Evolutionary conservation across 306 rosid species (phyloP), one percentile per base, ranked within the genome.

Genomic region (Pterocarpus macrocarpus): DNA sequence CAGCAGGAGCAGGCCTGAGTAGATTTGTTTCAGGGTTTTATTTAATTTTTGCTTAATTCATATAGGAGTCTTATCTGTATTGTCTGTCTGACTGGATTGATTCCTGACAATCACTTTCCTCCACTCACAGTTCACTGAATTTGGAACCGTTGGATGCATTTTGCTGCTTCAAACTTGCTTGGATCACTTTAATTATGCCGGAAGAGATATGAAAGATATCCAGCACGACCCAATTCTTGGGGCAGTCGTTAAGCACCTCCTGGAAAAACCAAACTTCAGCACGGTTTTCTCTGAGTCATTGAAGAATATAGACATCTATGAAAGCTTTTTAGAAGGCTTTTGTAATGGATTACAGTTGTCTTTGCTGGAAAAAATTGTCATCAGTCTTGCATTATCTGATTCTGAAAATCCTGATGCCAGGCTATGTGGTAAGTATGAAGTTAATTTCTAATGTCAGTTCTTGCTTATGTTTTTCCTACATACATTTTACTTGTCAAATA

Each of bases 341-440:
- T 88, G 92, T 38, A 82, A 81, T 82, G 89, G 85, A 75, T 82
- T 93, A 15, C 88, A 88, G 63, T 85, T 96, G 78, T 88, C 97
- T 64, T 81, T 85, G 28, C 74, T 88, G 83, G 98, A 96, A 83
- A 94, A 87, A 82, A 88, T 94, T 86, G 85, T 85, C 69, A 17
- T 92, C 80, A 92, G 98, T 86, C 98, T 96, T 69, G 94, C 99
- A 32, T 81, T 96, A 80, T 90, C 95, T 43, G 97, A 94, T 81
- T 93, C 97, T 75, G 98, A 96, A 87, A 90, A 89, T 86, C 82
- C 80, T 3, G 97, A 96, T 39, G 78, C 83, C 81, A 90, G 97
- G 83, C 79, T 81, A 64, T 86, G 90, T 58, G 97, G 99, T 96
- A 83, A 84, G 90, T 73, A 82, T 78, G 50, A 22, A 33, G 61